phyloP scores from a whole-genome alignment of 768 basidiomycete species.

The Agaricus blazei region DNA sequence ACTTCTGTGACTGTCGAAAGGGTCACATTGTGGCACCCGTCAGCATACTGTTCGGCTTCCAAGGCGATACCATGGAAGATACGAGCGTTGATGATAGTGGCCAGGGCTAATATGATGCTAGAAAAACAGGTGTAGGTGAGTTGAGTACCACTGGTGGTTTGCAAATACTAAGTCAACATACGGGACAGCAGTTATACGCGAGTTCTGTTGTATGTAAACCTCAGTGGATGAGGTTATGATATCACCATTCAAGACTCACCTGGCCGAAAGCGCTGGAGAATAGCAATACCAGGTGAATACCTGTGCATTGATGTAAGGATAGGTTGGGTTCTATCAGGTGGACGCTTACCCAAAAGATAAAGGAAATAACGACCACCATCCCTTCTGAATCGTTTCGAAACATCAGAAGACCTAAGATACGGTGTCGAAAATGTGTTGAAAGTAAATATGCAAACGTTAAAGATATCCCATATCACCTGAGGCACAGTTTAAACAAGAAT shows the following conservation, averaged over 20 bases:
- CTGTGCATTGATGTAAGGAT: background rate
- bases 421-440: background rate
- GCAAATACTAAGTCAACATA: background rate
- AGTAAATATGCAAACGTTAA: background rate
- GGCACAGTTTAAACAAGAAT: background rate
- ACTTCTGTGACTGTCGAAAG: too few relatives aligned
- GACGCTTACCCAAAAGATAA: background rate
- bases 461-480: background rate
- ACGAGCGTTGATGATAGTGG: background rate
- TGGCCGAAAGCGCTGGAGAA: background rate
- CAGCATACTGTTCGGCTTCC: background rate
- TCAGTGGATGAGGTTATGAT: too few relatives aligned
- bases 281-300: background rate
- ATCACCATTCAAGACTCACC: background rate
- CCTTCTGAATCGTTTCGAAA: background rate
- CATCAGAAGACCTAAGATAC: background rate
- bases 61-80: background rate
- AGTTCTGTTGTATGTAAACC: background rate
- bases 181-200: background rate
- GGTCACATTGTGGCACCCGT: background rate
- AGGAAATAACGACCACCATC: constrained; percentile 2
- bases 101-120: background rate
- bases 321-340: background rate
- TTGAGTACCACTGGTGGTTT: too few relatives aligned
- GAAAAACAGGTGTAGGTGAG: background rate